Evolutionary conservation across 2,329 filamentous ascomycete genomes (phyloP).

Genomic region (Claviceps capensis): DNA sequence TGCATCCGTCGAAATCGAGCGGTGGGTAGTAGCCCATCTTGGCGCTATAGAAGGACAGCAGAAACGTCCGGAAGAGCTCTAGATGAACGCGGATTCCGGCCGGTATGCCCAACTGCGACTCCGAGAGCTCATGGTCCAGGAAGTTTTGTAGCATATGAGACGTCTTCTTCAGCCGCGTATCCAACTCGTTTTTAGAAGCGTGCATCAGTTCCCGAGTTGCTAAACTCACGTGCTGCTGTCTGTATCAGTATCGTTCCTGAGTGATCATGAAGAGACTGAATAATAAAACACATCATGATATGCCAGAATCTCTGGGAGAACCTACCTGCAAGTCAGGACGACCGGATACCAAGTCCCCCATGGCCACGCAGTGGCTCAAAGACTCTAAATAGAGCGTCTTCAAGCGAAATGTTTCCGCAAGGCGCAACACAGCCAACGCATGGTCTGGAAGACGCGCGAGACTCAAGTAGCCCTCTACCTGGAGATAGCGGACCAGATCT

Average conservation of each 20-base stretch:
- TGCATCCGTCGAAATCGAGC: conserved; percentile 24
- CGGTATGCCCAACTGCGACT: conserved; percentile 50
- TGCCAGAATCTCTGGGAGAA: conserved; percentile 4
- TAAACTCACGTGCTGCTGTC: conserved; percentile 33
- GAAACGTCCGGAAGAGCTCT: conserved; percentile 56
- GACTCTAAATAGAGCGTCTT: conserved; percentile 57
- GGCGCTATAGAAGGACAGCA: conserved; percentile 51
- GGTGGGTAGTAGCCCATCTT: conserved; percentile 64
- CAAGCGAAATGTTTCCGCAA: conserved; percentile 53
- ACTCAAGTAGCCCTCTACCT: conserved; percentile 55
- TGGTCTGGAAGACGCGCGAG: conserved; percentile 53
- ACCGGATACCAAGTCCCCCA: conserved; percentile 47
- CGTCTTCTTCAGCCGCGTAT: conserved; percentile 44
- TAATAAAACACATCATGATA: too few species aligned
- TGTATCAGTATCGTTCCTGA: not conserved
- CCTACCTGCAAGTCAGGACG: conserved; percentile 49
- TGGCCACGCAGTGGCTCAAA: conserved; percentile 66
- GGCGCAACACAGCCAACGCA: conserved; percentile 51
- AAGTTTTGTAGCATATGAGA: conserved; percentile 49
- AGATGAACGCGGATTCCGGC: conserved; percentile 50
- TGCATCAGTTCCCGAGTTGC: conserved; percentile 52
- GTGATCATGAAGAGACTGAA: too few species aligned
- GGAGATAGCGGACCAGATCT: conserved; percentile 37
- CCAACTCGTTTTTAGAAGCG: conserved; percentile 49
- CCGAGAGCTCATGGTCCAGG: conserved; percentile 56